These are phyloP conservation scores for Rosa persica DNA, from an alignment of 306 rosid genomes.

Conservation along the genomic window DNA sequence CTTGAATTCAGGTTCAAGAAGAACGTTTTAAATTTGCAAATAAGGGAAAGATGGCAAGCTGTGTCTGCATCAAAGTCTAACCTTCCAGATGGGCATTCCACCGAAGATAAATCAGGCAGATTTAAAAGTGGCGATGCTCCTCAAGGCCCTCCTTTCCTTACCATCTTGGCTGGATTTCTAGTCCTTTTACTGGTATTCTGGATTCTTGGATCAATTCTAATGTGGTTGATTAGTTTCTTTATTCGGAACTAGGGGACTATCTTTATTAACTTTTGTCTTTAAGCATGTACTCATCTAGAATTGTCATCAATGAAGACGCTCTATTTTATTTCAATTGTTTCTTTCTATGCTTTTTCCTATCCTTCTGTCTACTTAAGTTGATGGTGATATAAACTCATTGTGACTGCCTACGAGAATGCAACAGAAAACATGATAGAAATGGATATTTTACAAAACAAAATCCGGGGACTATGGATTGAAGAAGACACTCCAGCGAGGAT, in stretches of 20 bases:
- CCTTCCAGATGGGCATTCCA: constrained; percentile 31
- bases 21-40: constrained; percentile 28
- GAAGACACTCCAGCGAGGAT: too few relatives aligned
- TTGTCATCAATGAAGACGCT: not conserved
- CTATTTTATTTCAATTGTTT: not conserved
- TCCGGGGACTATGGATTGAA: too few relatives aligned
- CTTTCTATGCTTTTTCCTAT: too few relatives aligned
- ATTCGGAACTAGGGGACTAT: constrained; percentile 30
- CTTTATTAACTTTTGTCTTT: constrained; percentile 1
- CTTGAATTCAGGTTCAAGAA: constrained; percentile 40
- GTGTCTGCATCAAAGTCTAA: constrained; percentile 49
- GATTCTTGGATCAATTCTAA: constrained; percentile 44
- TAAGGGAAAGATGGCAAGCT: constrained; percentile 28
- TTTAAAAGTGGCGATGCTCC: constrained; percentile 29
- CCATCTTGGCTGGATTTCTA: constrained; percentile 65
- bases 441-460: too few relatives aligned
- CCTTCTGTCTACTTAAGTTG: not conserved
- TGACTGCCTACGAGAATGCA: not conserved
- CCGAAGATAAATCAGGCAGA: constrained; percentile 27
- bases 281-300: not conserved
- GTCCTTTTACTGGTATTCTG: constrained; percentile 46
- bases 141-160: constrained; percentile 72
- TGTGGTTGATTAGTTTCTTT: constrained; percentile 52
- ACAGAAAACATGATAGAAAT: not conserved
- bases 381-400: not conserved